A percentile compares a stretch with the other conserved stretches of the same genome.
Conservation (phyloP, 1,284 basidiomycete species). For the Moniliophthora roreri region DNA sequence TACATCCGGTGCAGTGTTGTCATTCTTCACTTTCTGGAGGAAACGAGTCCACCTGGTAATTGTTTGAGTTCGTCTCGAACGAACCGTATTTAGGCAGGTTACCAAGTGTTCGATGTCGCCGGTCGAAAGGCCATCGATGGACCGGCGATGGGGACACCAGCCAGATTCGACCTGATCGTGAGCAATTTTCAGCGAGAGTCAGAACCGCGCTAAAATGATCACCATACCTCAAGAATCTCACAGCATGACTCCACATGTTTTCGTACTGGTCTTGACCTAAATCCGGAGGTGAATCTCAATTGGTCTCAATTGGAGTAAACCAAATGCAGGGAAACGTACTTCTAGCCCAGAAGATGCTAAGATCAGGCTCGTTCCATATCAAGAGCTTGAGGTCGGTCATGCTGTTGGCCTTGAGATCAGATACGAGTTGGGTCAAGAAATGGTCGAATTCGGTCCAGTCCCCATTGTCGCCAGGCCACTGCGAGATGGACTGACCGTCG, state of each 20-base stretch:
- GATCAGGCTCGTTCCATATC: slow-evolving; percentile 23
- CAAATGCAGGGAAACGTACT: slow-evolving; percentile 10
- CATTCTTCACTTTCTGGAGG: slow-evolving; percentile 14
- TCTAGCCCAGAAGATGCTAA: slow-evolving; percentile 18
- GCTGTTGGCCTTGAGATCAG: slow-evolving; percentile 21
- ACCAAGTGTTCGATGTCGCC: slow-evolving; percentile 15
- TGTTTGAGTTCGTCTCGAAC: neutral
- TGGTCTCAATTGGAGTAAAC: neutral
- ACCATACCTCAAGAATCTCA: slow-evolving; percentile 14
- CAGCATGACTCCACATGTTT: slow-evolving; percentile 18
- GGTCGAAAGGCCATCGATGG: slow-evolving; percentile 16
- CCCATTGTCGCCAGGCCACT: slow-evolving; percentile 17
- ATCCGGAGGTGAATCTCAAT: neutral
- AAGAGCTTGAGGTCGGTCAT: slow-evolving; percentile 21
- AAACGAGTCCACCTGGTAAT: slow-evolving; percentile 20
- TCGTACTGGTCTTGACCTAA: slow-evolving; percentile 18
- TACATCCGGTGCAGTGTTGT: slow-evolving; percentile 19
- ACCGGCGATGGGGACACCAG: slow-evolving; percentile 18
- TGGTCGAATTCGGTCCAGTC: slow-evolving; percentile 18
- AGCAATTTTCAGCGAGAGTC: neutral
- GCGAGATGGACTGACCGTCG: slow-evolving; percentile 18
- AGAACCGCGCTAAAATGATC: too few relatives aligned
- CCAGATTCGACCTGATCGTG: slow-evolving; percentile 11
- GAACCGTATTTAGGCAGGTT: neutral
- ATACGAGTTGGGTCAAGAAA: slow-evolving; percentile 19